Base-by-base conservation (phyloP, 495 filamentous ascomycete species). In the Penicillium psychrofluorescens region DNA sequence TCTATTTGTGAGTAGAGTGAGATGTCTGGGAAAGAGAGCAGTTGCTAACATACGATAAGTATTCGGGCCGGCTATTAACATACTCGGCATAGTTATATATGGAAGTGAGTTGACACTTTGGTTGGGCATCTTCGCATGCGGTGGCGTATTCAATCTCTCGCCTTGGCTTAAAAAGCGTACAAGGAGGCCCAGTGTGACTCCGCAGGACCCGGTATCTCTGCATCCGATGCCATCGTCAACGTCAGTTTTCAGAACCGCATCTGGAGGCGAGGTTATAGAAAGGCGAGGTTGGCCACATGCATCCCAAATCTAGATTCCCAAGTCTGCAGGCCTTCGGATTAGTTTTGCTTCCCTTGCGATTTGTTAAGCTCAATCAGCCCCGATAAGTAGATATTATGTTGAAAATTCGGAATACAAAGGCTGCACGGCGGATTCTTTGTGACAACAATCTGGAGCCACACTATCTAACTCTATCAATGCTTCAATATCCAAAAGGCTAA, bases 51-150 rank as follows among this genome's bases (percentile, higher is more conserved):
- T 42, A 12, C 32, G 1, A 5, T 11, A 16, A 66, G 64, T 83
- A 38, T 83, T 81, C 44, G 77, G 78, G 57, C 61, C 66, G 4
- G 59, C 51, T 22, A 58, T 81, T 14, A 68, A 81, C 54, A 54
- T 77, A 10, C 58, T 81, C 2, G 80, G 78, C 0, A 68, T 83
- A 52, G 68, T 79, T 8, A 80, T 81, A 14, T 84, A 83, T 57
- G 76, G 70, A 11, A 76, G 72, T 0, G 80, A 83, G 54, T 61
- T 84, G 27, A 60, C 63, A 0, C 62, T 84, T 13, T 83, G 80
- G 80, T 54, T 74, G n/a, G 79, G 79, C 6, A 67, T 84, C 1
- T 81, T 83, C 52, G 66, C 67, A 4, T 79, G 75, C 44, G 80
- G 79, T 0, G 74, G 67, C 4, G 75, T 76, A 22, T 82, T 76